Base-by-base conservation (phyloP, 169 alveolate genomes). In the Babesia bigemina region DNA sequence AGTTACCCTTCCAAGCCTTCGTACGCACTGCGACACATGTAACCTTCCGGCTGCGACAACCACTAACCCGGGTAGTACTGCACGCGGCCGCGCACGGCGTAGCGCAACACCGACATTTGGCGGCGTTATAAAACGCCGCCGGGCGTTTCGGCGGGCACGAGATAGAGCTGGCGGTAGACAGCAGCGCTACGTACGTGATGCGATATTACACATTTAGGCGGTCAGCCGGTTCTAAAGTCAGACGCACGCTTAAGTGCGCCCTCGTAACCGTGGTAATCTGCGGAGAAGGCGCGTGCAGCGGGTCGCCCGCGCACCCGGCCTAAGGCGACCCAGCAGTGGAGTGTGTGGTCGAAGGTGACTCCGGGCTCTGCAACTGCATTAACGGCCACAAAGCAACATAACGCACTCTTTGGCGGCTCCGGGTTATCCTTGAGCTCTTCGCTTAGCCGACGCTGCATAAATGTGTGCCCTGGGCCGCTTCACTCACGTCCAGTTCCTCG, bases 281-380 rank as follows among this genome's bases (percentile, higher is more conserved):
- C 89, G 26, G 85, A 73, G 65, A 60, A 82, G n/a, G 89, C 89
- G 6, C 85, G 59, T 13, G 85, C 79, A 14, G 63, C 71, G 17
- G 85, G 83, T 16, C 89, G 29, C 16, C 60, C 36, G 26, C 85
- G 76, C 44, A 29, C 66, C 29, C 79, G 63, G 36, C 85, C 79
- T 24, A 71, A 48, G 4, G 77, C 84, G 21, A 82, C 89, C 89
- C 89, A 82, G 86, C 85, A 82, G 24, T 82, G 89, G n/a, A 82
- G 45, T 4, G 69, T 73, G 62, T 62, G 72, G 60, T 82, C 89
- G 45, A 82, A 82, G 19, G 72, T 53, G 22, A 73, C 16, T 14
- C 76, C 76, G 9, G 44, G 52, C 9, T 70, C 83, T 44, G 47
- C 39, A 17, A 48, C 21, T 22, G 21, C 36, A n/a, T 26, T 29